Evolutionary conservation across 2,329 filamentous ascomycete species (phyloP), one percentile per base, ranked within the genome.

Genomic region (Stachybotrys echinatus): DNA sequence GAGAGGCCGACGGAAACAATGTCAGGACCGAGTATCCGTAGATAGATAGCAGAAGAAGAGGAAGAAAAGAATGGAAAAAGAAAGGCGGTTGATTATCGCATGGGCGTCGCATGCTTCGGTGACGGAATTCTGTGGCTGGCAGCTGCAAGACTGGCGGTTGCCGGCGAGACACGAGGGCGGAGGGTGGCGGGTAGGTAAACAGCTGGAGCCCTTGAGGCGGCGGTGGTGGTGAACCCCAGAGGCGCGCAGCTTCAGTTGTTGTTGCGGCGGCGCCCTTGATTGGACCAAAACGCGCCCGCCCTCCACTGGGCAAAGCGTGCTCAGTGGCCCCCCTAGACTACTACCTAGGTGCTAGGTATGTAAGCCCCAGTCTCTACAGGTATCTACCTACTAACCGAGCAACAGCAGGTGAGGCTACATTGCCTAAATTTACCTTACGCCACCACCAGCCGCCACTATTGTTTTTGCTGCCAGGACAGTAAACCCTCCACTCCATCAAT

Each of bases 11-110:
- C 42, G 21, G 22, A 48, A 45, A 49, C 34, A 14, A 34, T 34
- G 27, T 14, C 27, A 51, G 48, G 49, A 45, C 49, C 48, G 42
- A 39, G 45, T 44, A 54, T 49, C 45, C 20, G 55, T 22, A 47
- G 51, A 58, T 8, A 23, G 27, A 43, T 27, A 48, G 55, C 49
- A 48, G 45, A 50, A 51, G 34, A 34, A 34, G 27, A 8, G 14
- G 14, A 34, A 10, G 27, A 14, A 8, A 8, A 14, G 27, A n/a
- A n/a, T n/a, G n/a, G n/a, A 8, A 34, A 34, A 34, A 10, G 27
- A 14, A 8, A 8, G 27, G 27, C 27, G 27, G 14, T 8, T 14
- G 10, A 34, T 34, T 14, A 34, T 34, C 27, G 27, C n/a, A n/a
- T 10, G 27, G 27, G 27, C 14, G 27, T 5, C 27, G 27, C 27